Conservation (phyloP, 129 eudicot species). For the Chrysanthemum seticuspe region DNA sequence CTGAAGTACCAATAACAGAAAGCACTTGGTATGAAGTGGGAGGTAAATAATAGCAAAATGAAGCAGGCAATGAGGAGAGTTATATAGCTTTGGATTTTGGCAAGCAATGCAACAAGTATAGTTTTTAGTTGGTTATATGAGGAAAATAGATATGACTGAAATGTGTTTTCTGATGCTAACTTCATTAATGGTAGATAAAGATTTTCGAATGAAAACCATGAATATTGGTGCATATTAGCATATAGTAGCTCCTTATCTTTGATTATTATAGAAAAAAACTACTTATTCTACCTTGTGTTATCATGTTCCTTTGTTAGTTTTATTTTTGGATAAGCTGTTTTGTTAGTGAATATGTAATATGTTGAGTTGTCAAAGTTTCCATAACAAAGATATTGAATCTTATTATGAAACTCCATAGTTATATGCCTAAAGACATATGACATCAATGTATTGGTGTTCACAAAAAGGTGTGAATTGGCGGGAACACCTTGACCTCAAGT, state of each 20-base stretch:
- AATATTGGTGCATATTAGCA: background rate
- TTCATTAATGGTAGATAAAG: constrained; percentile 29
- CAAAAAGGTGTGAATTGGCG: too few relatives aligned
- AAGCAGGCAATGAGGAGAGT: constrained; percentile 24
- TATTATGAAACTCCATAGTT: too few relatives aligned
- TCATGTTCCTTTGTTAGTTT: background rate
- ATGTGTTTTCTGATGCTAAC: constrained; percentile 35
- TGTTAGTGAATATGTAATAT: too few relatives aligned
- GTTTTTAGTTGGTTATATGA: constrained; percentile 25
- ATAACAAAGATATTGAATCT: too few relatives aligned
- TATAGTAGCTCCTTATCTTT: background rate
- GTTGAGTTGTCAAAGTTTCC: too few relatives aligned
- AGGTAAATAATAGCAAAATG: constrained; percentile 35
- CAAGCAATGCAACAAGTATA: constrained; percentile 31
- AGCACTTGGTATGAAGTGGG: constrained; percentile 21
- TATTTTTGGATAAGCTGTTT: too few relatives aligned
- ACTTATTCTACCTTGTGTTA: background rate
- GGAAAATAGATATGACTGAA: constrained; percentile 17
- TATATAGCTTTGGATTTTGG: constrained; percentile 11
- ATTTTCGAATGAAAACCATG: constrained; percentile 8
- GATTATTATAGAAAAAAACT: background rate
- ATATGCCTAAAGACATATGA: too few relatives aligned
- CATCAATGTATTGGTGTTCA: too few relatives aligned
- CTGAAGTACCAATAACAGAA: constrained; percentile 21
- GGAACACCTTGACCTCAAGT: too few relatives aligned